Evolutionary conservation across 1,284 basidiomycete genomes (phyloP), one percentile per base, ranked within the genome.

Genomic region (Austroboletus niveus): DNA sequence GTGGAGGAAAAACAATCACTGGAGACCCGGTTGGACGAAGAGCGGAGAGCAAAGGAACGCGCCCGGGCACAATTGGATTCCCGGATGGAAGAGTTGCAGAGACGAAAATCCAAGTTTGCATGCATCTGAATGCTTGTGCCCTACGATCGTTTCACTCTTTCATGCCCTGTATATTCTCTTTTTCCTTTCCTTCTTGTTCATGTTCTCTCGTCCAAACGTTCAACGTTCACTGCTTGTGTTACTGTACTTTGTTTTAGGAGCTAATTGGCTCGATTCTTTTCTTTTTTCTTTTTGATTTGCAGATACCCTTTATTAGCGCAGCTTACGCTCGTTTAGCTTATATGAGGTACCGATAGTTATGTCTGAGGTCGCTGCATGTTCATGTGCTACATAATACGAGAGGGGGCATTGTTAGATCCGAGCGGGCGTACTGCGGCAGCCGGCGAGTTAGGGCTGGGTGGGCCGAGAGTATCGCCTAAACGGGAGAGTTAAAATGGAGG

Each of bases 1-100:
- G 84, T 85, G 32, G 86, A 90, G 70, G 89, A 92, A 75, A 92
- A 92, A 69, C 87, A 90, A 63, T 85, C 86, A 39, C 76, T 92
- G 39, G 89, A 94, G 66, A 80, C 82, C 54, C 80, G 83, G 48
- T 73, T 93, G 38, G 87, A 89, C 61, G 89, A 93, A 67, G 91
- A 94, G 69, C 82, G 88, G 49, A 80, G 79, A 63, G 85, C 85
- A 14, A 92, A 92, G 72, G 89, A 92, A 66, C 83, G 89, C 31
- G 87, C 84, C 41, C 84, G 89, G 48, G 83, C 85, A 51, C 90
- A 93, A 68, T 80, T 94, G 24, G 91, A 93, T 66, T 78, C 80
- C 36, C 83, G 92, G 57, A 87, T 93, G 85, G 88, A 91, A 51
- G 91, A 92, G 61, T 73, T 92, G 49, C 77, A 81, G 66, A 81